Conservation (phyloP, 495 filamentous ascomycete species). For the Podospora pseudopauciseta region DNA sequence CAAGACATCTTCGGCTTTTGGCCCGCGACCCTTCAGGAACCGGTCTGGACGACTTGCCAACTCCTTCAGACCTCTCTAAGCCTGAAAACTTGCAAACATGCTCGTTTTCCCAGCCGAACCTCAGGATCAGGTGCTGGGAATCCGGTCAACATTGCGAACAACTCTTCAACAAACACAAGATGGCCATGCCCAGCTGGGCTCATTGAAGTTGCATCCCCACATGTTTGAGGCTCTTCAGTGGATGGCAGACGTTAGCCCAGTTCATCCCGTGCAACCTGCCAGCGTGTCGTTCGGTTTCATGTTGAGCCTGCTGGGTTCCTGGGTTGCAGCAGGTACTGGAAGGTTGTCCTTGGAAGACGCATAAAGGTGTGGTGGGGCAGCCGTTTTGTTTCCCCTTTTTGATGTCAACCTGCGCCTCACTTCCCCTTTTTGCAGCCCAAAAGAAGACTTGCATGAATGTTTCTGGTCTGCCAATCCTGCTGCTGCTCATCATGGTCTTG, state of each 20-base stretch:
- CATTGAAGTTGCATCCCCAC: not conserved
- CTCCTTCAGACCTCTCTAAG: not conserved
- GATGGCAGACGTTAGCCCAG: not conserved
- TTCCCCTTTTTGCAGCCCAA: not conserved
- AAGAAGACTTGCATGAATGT: not conserved
- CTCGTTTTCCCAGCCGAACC: not conserved
- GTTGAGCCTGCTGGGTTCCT: not conserved
- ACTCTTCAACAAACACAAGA: not conserved
- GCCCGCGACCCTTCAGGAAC: not conserved
- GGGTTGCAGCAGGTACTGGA: not conserved
- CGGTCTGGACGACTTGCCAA: not conserved
- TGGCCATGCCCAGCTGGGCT: not conserved
- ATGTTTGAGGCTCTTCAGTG: constrained; percentile 1
- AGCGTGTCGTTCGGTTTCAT: constrained; percentile 5
- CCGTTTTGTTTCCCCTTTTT: constrained; percentile 4
- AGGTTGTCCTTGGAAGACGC: not conserved
- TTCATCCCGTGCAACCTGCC: constrained; percentile 2
- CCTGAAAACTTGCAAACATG: not conserved
- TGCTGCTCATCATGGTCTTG: not conserved
- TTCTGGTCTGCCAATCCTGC: not conserved
- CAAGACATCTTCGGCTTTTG: constrained; percentile 1
- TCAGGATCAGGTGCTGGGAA: not conserved
- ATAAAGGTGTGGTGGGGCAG: constrained; percentile 6
- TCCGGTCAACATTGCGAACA: not conserved
- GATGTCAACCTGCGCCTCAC: not conserved